Conservation (phyloP, 257 asterid species). For the Apocynum venetum region DNA sequence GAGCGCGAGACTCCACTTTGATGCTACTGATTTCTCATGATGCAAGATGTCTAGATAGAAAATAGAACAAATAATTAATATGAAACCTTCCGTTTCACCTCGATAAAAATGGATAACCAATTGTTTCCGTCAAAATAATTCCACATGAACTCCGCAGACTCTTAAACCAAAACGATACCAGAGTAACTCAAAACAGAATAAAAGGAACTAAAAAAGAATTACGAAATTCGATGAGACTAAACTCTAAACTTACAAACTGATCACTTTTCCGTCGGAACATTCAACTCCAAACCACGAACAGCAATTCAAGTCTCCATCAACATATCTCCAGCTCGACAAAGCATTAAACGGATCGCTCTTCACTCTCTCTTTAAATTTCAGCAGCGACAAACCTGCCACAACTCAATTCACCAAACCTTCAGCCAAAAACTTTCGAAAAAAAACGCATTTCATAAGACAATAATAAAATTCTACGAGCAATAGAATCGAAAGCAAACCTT, state of each 20-base stretch:
- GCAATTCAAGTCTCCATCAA: conserved; percentile 19
- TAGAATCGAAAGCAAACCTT: conserved; percentile 12
- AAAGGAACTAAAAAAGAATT: no score
- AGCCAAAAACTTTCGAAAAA: not conserved
- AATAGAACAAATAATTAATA: not conserved
- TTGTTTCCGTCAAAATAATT: not conserved
- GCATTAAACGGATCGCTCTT: conserved; percentile 25
- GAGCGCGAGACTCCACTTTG: not conserved
- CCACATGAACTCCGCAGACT: not conserved
- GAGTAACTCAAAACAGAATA: not conserved
- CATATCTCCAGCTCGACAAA: conserved; percentile 22
- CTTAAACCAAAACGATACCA: not conserved
- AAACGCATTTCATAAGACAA: not conserved
- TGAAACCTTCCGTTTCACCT: not conserved
- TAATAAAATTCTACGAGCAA: not conserved
- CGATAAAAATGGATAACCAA: not conserved
- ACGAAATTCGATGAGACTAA: not conserved
- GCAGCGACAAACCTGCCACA: conserved; percentile 28
- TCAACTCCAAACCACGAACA: conserved; percentile 33
- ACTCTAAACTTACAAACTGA: conserved; percentile 21
- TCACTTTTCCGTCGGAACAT: conserved; percentile 26
- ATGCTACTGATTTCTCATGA: not conserved
- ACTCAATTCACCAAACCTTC: not conserved
- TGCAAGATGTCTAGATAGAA: not conserved
- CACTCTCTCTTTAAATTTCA: conserved; percentile 32